phyloP scores from a whole-genome alignment of 805 yeast species.

The Pichia gijzeniarum region DNA sequence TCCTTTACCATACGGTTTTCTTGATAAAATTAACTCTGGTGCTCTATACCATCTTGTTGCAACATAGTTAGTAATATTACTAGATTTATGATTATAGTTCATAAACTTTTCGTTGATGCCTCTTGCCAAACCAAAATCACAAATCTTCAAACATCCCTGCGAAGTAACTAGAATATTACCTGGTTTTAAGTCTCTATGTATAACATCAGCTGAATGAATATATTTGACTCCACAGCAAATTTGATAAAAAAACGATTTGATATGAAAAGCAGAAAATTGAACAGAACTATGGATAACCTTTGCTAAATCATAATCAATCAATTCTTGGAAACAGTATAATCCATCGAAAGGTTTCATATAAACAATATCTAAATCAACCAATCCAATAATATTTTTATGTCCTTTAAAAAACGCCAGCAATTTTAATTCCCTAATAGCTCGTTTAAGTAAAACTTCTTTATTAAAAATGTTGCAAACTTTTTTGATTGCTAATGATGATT shows the following conservation, averaged over 20 bases:
- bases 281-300: slow-evolving; percentile 71
- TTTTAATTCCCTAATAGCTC: slow-evolving; percentile 81
- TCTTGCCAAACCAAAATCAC: slow-evolving; percentile 92
- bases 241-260: slow-evolving; percentile 71
- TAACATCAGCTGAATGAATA: slow-evolving; percentile 86
- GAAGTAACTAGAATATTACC: slow-evolving; percentile 76
- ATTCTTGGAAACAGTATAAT: slow-evolving; percentile 81
- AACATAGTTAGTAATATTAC: slow-evolving; percentile 71
- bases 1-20: slow-evolving; percentile 51
- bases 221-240: slow-evolving; percentile 81
- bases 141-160: slow-evolving; percentile 72
- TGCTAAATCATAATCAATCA: slow-evolving; percentile 75
- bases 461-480: slow-evolving; percentile 67
- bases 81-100: slow-evolving; percentile 30
- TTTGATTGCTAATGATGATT: slow-evolving; percentile 61
- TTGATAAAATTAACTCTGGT: slow-evolving; percentile 74
- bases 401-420: slow-evolving; percentile 80
- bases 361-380: slow-evolving; percentile 71
- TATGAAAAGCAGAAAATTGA: slow-evolving; percentile 79
- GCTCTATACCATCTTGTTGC: slow-evolving; percentile 97
- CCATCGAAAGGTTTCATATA: slow-evolving; percentile 70
- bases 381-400: slow-evolving; percentile 70
- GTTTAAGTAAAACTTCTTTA: slow-evolving; percentile 57
- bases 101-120: slow-evolving; percentile 42
- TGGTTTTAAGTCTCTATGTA: slow-evolving; percentile 90